These are phyloP conservation scores for Penicillium waksmanii DNA, from an alignment of 495 filamentous ascomycete species.

Conservation along the genomic window DNA sequence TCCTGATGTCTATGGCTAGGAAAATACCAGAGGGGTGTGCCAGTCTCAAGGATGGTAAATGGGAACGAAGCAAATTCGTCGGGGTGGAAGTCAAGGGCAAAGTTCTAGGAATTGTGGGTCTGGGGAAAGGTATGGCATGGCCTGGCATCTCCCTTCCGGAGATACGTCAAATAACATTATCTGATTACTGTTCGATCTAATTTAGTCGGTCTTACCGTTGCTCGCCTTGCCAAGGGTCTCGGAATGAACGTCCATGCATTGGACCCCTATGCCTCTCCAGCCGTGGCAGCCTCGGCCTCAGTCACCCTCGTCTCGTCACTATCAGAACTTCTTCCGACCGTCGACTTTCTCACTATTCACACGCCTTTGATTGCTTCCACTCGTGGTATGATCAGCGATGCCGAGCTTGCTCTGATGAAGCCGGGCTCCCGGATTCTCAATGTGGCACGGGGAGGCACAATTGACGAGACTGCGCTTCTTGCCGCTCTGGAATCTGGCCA, in stretches of 20 bases:
- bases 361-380: conserved; percentile 75
- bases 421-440: conserved; percentile 66
- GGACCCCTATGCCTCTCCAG: conserved; percentile 68
- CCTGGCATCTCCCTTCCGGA: neutral
- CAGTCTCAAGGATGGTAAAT: conserved; percentile 62
- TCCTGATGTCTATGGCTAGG: conserved; percentile 67
- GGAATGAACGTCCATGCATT: conserved; percentile 69
- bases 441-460: conserved; percentile 73
- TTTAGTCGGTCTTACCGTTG: conserved; percentile 71
- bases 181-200: neutral
- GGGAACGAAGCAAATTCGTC: conserved; percentile 70
- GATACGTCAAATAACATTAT: neutral
- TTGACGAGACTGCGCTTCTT: conserved; percentile 71
- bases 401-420: conserved; percentile 71
- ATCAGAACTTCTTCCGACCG: conserved; percentile 57
- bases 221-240: conserved; percentile 67
- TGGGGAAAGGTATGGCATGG: conserved; percentile 59
- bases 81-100: conserved; percentile 74
- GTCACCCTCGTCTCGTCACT: conserved; percentile 59
- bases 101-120: conserved; percentile 66
- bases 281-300: conserved; percentile 59
- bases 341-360: conserved; percentile 76
- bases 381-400: conserved; percentile 62
- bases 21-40: conserved; percentile 64
- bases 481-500: conserved; percentile 66